These are phyloP conservation scores for Phalaenopsis hybrid DNA, from an alignment of 116 monocot species.

Conservation along the genomic window DNA sequence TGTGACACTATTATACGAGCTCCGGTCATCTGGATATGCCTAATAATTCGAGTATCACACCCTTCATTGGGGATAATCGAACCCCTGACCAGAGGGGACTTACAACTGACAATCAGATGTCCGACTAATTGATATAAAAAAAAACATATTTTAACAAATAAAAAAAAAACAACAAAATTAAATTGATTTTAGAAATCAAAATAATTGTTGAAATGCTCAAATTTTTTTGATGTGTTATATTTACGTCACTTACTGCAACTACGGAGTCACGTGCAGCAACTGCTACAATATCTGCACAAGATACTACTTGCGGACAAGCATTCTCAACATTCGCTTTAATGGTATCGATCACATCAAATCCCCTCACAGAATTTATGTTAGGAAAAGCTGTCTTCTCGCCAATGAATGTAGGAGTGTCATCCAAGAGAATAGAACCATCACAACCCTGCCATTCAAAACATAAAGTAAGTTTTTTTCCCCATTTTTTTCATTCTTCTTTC, in stretches of 20 bases:
- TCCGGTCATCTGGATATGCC: too few relatives aligned
- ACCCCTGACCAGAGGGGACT: too few relatives aligned
- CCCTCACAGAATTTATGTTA: slow-evolving; percentile 54
- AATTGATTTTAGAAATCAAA: too few relatives aligned
- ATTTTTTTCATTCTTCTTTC: too few relatives aligned
- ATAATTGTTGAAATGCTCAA: neutral
- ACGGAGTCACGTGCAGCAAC: slow-evolving; percentile 72
- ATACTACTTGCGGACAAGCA: slow-evolving; percentile 46
- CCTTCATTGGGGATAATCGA: too few relatives aligned
- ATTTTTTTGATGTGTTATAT: neutral
- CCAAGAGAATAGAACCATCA: slow-evolving; percentile 67
- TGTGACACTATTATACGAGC: too few relatives aligned
- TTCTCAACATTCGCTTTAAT: slow-evolving; percentile 58
- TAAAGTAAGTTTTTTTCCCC: neutral
- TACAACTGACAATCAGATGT: too few relatives aligned
- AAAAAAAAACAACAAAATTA: too few relatives aligned
- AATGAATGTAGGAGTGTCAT: slow-evolving; percentile 29
- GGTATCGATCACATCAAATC: slow-evolving; percentile 59
- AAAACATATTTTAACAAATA: too few relatives aligned
- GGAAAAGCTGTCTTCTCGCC: slow-evolving; percentile 68
- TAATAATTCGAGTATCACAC: too few relatives aligned
- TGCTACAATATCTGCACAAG: slow-evolving; percentile 76
- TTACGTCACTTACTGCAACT: slow-evolving; percentile 24
- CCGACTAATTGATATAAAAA: too few relatives aligned
- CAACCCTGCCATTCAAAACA: slow-evolving; percentile 42